Evolutionary conservation across 345 rosid genomes (phyloP), one percentile per base, ranked within the genome.

Genomic region (Aquilaria sinensis): DNA sequence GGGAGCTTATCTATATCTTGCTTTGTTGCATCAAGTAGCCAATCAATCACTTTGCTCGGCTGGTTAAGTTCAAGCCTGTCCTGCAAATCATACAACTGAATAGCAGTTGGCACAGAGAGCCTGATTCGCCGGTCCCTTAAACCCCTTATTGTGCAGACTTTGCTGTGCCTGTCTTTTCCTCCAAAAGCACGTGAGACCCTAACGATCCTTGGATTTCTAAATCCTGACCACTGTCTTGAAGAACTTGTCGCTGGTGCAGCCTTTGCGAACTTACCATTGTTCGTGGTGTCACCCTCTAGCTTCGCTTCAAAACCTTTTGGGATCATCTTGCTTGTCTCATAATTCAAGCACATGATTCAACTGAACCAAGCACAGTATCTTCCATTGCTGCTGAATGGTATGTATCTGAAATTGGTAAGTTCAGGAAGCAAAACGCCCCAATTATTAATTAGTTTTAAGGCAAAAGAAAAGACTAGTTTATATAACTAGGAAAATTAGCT

Each of bases 141-240:
- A 48, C 98, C 98, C 67, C 96, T 86, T 11, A 90, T 61, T 1
- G 98, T 93, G 77, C 92, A 93, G 10, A 93, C 98, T 72, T 93
- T 93, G 80, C 97, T 88, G 41, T 93, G 98, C 86, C 98, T 85
- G 53, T 93, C 98, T 80, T 93, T 93, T 6, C 98, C 94, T 61
- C 98, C 98, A 13, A 88, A 90, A 9, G 89, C 60, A n/a, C 92
- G 83, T 0, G 97, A 88, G 8, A 86, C 98, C 2, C 98, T 73
- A 1, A 90, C 97, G 3, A 93, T 93, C 77, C 98, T 86, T 12
- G 98, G 98, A 51, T 93, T 90, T 32, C 96, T 72, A 64, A 93
- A 86, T 4, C 83, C 93, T 43, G 98, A 80, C 98, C 98, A 93
- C 58, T 83, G 92, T 63, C 96, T 90, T 50, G 31, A 41, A 10